Evolutionary conservation across 2,329 filamentous ascomycete genomes (phyloP), one percentile per base, ranked within the genome.

Genomic region (Diaporthe helianthi): DNA sequence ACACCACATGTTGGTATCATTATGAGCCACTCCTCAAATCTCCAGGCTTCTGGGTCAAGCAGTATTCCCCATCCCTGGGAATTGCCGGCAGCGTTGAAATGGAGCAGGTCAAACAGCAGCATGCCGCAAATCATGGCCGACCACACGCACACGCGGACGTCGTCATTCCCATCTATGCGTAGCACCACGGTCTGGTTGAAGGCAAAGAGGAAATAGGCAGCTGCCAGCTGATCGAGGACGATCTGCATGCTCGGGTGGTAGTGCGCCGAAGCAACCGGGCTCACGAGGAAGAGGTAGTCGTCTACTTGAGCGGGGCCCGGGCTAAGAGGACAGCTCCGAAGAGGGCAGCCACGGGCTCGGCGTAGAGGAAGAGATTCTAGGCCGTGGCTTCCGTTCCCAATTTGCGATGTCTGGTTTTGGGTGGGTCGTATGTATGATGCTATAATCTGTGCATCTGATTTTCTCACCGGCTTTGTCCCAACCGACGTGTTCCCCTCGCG

Each of bases 11-110:
- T 74, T 65, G 77, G 76, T 29, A 73, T 69, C 69, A 81, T 74
- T 19, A 80, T 80, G 38, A 81, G 72, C 75, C 76, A 79, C 69
- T 83, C 81, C 72, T 79, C 76, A 22, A 69, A 58, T 24, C 75
- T 76, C 81, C 80, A 83, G 2, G 60, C 49, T 65, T 68, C 29
- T 7, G 77, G 72, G 36, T 73, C 72, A 13, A 75, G 52, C 33
- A 77, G 73, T 15, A 72, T 72, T 29, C 71, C 72, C 6, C 75
- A 72, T 4, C 76, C 78, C 73, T 80, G 74, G 33, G 76, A 74
- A 67, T 73, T 80, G 6, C 75, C 75, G 5, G 78, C 68, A 17
- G 54, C 80, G 73, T 77, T 76, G 29, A 79, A 44, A 73, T 80
- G 78, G 1, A 77, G 70, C 44, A 75, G 26, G 74, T 78, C 77